Base-by-base conservation (phyloP, 805 yeast genomes). In the Barnettozyma sucrosica region DNA sequence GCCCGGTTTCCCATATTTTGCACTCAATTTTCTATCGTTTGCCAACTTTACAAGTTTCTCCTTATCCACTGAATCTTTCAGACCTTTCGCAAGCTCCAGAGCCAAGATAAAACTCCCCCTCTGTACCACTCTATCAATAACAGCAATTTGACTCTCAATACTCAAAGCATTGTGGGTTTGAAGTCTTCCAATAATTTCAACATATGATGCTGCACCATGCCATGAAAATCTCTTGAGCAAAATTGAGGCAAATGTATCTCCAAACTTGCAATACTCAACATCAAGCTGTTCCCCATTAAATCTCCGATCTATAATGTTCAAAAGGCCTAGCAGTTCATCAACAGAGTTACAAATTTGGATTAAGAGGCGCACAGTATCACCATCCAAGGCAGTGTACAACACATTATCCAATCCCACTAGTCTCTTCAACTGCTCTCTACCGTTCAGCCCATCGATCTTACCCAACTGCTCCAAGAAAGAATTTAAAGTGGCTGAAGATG, bases 31-130 rank as follows among this genome's bases (percentile, higher is more conserved):
- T 23, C 45, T 43, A 4, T 43, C 30, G 11, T 24, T 24, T 25
- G 43, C 48, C 30, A 45, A 8, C 19, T 39, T 16, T 7, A 7
- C 23, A 3, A 44, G 38, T 24, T 13, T 37, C 30, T 38, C 28
- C 10, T 7, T 9, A 8, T 34, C 36, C 7, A 34, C 18, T 13
- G 37, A 21, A 13, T n/a, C 20, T 19, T 10, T 14, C 4, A 10
- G 16, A 11, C 28, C 6, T 18, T 18, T 34, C 20, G 21, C 10
- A 11, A 41, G 18, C 11, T 20, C 9, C 7, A 20, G 16, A 10
- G 49, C 49, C 7, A 41, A 36, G 7, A 46, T 46, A 9, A 46
- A 36, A 41, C 45, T 46, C 2, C 45, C 49, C 13, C 28, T 41
- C 20, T 16, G n/a, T 13, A 46, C 42, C 16, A 26, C 25, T 13